Conservation (phyloP, 345 rosid species). For the Sapria himalayana region DNA sequence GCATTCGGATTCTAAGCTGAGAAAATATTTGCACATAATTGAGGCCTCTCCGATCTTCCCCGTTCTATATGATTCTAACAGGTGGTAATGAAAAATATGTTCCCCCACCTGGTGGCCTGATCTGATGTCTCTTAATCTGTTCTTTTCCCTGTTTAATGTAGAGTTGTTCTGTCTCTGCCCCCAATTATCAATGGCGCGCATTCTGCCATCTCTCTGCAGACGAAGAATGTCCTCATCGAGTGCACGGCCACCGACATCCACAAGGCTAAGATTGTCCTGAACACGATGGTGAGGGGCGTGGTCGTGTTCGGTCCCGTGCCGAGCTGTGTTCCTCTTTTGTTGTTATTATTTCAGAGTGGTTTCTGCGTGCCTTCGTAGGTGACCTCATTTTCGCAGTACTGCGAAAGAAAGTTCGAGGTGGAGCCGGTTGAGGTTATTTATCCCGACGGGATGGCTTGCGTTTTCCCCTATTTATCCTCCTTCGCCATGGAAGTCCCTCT, state of each 20-base stretch:
- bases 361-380: conserved; percentile 26
- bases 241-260: conserved; percentile 91
- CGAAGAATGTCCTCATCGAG: conserved; percentile 83
- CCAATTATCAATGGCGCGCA: conserved; percentile 94
- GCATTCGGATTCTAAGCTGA: conserved; percentile 84
- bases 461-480: conserved; percentile 57
- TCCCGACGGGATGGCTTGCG: conserved; percentile 31
- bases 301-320: conserved; percentile 3
- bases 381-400: conserved; percentile 51
- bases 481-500: conserved; percentile 69
- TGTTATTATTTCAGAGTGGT: conserved; percentile 2
- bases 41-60: conserved; percentile 77
- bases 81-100: too few relatives aligned
- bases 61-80: conserved; percentile 46
- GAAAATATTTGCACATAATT: conserved; percentile 74
- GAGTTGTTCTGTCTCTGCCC: conserved; percentile 76
- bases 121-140: conserved; percentile 2
- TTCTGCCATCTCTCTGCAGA: conserved; percentile 76
- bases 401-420: conserved; percentile 54
- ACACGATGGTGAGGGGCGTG: conserved; percentile 48
- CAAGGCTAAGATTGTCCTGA: conserved; percentile 79
- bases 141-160: conserved; percentile 12
- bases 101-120: not conserved
- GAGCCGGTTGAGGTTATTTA: conserved; percentile 84
- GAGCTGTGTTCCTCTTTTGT: conserved; percentile 4